Evolutionary conservation across 106 monocot genomes (phyloP).

Genomic region (Platanthera zijinensis): DNA sequence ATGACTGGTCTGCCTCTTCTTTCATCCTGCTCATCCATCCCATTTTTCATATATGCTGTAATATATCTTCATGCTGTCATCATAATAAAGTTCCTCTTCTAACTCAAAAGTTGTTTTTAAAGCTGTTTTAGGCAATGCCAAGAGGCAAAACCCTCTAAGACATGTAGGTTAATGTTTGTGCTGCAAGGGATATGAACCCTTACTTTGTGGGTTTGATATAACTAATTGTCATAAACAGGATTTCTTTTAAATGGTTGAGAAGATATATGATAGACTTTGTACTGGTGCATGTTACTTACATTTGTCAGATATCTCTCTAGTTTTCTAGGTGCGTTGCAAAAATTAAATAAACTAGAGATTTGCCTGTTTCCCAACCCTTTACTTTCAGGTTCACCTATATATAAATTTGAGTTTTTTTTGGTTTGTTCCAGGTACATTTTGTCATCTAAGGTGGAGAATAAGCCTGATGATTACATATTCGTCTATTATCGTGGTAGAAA

Average conservation of each 20-base stretch:
- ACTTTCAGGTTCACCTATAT: too few species aligned
- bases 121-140: neutral
- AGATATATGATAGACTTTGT: too few species aligned
- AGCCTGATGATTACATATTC: constrained; percentile 77
- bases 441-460: constrained; percentile 75
- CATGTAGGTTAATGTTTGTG: neutral
- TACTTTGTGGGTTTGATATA: neutral
- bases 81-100: neutral
- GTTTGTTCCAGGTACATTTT: constrained; percentile 62
- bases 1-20: constrained; percentile 73
- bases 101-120: neutral
- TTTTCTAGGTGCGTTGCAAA: too few species aligned
- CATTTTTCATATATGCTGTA: neutral
- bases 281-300: too few species aligned
- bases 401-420: too few species aligned
- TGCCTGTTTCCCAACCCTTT: too few species aligned
- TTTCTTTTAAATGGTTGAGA: too few species aligned
- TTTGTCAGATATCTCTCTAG: too few species aligned
- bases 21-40: neutral
- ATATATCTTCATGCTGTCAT: neutral
- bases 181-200: neutral
- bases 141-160: neutral
- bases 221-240: neutral
- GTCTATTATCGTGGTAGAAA: constrained; percentile 86
- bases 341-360: too few species aligned